A percentile compares a stretch with the other conserved stretches of the same genome.
These are phyloP conservation scores for Nepenthes gracilis DNA, from an alignment of 148 eudicot genomes.

Conservation along the genomic window DNA sequence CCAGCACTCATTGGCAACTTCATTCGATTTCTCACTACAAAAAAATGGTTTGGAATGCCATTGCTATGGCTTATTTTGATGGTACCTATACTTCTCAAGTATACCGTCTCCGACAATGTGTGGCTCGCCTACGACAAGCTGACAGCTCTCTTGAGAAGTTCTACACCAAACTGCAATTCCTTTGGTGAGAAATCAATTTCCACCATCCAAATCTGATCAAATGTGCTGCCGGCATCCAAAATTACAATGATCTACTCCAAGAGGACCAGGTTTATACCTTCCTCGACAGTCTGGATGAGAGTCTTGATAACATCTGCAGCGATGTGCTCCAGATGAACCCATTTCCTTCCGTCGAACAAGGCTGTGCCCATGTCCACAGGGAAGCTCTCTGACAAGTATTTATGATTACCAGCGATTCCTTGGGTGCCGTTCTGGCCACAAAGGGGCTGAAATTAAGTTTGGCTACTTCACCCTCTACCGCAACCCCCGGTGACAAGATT, in stretches of 20 bases:
- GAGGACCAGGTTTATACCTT: conserved; percentile 7
- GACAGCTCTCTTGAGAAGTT: not conserved
- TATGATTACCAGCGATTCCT: too few species aligned
- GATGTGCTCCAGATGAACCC: conserved; percentile 4
- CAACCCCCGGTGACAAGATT: not conserved
- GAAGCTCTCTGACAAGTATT: not conserved
- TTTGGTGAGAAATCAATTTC: not conserved
- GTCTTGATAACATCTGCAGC: conserved; percentile 5
- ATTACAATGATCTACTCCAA: not conserved
- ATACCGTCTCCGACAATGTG: conserved; percentile 1
- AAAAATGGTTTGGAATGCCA: conserved; percentile 2
- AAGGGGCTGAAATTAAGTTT: not conserved
- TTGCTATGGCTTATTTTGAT: conserved; percentile 9
- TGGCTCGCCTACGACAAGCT: not conserved
- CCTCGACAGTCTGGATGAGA: conserved; percentile 2
- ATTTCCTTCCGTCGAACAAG: conserved; percentile 7
- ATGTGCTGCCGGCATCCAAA: conserved; percentile 1
- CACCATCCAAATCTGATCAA: not conserved
- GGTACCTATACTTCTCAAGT: conserved; percentile 5
- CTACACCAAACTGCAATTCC: not conserved
- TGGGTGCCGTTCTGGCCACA: too few species aligned
- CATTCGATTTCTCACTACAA: conserved; percentile 6
- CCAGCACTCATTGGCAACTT: not conserved
- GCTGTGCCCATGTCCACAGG: not conserved
- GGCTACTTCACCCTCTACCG: not conserved